phyloP scores from a whole-genome alignment of 352 stramenopile genomes.

The Pythium rhizo-oryzae region DNA sequence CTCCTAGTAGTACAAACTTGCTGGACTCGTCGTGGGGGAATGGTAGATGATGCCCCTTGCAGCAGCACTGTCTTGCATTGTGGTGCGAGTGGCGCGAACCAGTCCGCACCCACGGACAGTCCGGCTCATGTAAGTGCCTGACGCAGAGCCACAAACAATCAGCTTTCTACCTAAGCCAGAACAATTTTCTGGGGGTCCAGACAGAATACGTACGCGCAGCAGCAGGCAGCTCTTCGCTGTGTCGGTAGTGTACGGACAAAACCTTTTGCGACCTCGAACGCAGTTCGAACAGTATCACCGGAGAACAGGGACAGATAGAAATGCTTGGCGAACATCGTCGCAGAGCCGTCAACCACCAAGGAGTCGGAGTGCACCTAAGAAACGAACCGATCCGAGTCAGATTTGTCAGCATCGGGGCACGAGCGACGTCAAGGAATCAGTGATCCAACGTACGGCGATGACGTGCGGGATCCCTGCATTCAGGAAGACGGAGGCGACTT shows the following conservation, averaged over 20 bases:
- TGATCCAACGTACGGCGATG: conserved; percentile 67
- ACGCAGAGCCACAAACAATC: neutral
- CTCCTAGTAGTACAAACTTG: conserved; percentile 75
- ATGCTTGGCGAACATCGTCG: conserved; percentile 85
- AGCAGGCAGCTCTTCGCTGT: conserved; percentile 65
- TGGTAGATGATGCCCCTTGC: conserved; percentile 60
- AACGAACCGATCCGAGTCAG: neutral
- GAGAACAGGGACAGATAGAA: conserved; percentile 85
- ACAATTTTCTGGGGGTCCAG: neutral
- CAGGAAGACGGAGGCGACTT: conserved; percentile 87
- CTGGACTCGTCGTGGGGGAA: conserved; percentile 85
- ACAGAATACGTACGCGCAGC: conserved; percentile 66
- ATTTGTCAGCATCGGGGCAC: neutral
- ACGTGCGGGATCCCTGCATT: conserved; percentile 91
- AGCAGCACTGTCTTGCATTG: conserved; percentile 69
- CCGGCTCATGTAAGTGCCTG: conserved; percentile 62
- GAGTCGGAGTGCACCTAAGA: conserved; percentile 72
- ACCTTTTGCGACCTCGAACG: conserved; percentile 78
- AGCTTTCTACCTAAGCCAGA: neutral
- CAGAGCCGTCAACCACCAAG: conserved; percentile 69
- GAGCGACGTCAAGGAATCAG: too few species aligned
- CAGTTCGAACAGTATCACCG: conserved; percentile 63
- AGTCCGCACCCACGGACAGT: conserved; percentile 66
- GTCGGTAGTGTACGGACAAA: conserved; percentile 66
- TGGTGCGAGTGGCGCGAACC: conserved; percentile 74